These are phyloP conservation scores for Penicillium palitans DNA, from an alignment of 2,329 filamentous ascomycete species.

Conservation along the genomic window DNA sequence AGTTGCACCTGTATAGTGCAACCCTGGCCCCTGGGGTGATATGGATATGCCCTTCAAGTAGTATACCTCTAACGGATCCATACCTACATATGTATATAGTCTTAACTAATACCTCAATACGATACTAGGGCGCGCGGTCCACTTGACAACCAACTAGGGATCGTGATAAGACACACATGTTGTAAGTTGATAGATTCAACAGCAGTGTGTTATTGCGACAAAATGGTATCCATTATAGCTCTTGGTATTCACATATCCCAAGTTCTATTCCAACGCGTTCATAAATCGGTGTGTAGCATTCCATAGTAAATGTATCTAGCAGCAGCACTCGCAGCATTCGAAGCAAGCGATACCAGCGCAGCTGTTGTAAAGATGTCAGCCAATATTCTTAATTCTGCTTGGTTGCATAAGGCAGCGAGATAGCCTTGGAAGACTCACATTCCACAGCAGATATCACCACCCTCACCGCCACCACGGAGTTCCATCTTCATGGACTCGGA, in stretches of 20 bases:
- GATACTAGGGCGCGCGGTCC: neutral
- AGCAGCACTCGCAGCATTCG: slow-evolving; percentile 13
- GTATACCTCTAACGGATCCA: neutral
- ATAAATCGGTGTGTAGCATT: neutral
- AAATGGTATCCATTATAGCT: neutral
- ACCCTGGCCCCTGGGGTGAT: neutral
- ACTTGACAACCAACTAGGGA: neutral
- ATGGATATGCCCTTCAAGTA: neutral
- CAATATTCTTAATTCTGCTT: neutral
- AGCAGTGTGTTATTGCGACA: neutral
- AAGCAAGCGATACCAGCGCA: slow-evolving; percentile 11
- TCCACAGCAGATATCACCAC: slow-evolving; percentile 12
- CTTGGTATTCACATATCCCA: neutral
- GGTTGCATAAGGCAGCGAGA: neutral
- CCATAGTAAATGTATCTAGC: neutral
- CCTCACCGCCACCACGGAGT: slow-evolving; percentile 9
- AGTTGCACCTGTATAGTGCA: neutral
- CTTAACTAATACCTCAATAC: neutral
- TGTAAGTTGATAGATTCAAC: neutral
- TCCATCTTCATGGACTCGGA: slow-evolving; percentile 13
- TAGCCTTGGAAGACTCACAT: neutral
- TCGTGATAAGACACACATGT: neutral
- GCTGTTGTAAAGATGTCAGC: neutral
- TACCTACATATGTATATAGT: too few relatives aligned
- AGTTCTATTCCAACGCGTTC: neutral